Percentiles rank a stretch among this genome's conserved stretches.
phyloP scores from a whole-genome alignment of 306 rosid genomes.

The Arachis hypogaea region DNA sequence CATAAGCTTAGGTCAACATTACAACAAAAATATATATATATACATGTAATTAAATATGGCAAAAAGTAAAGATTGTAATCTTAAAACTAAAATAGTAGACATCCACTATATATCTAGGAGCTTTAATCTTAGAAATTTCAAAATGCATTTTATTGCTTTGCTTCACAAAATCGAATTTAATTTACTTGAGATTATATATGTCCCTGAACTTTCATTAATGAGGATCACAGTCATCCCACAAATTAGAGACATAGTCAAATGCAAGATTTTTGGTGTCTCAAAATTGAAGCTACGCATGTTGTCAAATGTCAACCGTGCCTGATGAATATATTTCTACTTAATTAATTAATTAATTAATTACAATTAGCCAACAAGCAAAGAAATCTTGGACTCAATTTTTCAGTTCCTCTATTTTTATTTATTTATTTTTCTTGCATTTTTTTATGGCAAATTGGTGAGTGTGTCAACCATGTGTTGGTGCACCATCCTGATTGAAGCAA shows the following conservation, averaged over 20 bases:
- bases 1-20: background rate
- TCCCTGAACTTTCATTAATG: slow-evolving; percentile 26
- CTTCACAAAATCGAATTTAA: slow-evolving; percentile 4
- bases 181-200: slow-evolving; percentile 9
- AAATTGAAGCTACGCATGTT: background rate
- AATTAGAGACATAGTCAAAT: slow-evolving; percentile 30
- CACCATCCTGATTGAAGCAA: slow-evolving; percentile 35
- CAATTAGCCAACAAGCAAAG: slow-evolving; percentile 1
- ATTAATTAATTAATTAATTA: background rate
- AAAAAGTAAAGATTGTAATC: background rate
- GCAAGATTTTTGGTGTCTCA: slow-evolving; percentile 33
- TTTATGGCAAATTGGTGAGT: slow-evolving; percentile 4
- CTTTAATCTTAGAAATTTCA: background rate
- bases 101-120: no score
- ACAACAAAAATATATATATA: background rate
- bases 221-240: slow-evolving; percentile 36
- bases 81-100: background rate
- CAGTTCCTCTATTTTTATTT: background rate
- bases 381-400: slow-evolving; percentile 41
- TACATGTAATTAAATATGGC: no score
- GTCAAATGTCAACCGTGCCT: background rate
- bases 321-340: background rate
- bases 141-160: background rate
- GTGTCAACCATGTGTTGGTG: slow-evolving; percentile 42
- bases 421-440: background rate